Evolutionary conservation across 352 stramenopile genomes (phyloP), one percentile per base, ranked within the genome.

Genomic region (Globisporangium apiculatum): DNA sequence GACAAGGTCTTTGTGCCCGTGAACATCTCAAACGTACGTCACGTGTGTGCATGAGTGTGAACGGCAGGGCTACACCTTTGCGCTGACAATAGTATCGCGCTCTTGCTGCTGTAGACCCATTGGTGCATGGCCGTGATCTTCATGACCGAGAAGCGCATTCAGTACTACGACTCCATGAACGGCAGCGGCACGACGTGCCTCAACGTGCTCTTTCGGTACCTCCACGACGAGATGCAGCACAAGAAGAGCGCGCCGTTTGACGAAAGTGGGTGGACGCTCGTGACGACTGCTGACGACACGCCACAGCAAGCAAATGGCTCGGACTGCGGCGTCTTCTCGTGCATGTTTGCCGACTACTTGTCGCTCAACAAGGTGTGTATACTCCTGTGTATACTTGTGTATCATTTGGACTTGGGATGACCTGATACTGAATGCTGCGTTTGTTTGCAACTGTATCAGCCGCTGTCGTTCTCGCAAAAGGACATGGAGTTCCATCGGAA

Each of bases 1-100:
- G 85, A 95, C 71, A 95, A 95, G 59, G 76, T 95, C 61, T 93
- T 93, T 57, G 73, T 95, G 4, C 85, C 85, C 4, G 76, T 95
- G 52, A 93, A 95, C 54, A 69, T 95, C n/a, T 83, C 75, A 48
- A 93, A 95, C 56, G 85, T 92, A 75, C 57, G 78, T 24, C 18
- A 38, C 48, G 41, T 15, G 10, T n/a, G 9, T 14, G 42, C 1
- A 47, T 47, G 12, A 7, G 42, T 17, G 10, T 31, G 24, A 31
- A 31, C 24, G 24, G 24, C 24, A 31, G 24, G 24, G 24, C 24
- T 31, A 31, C 24, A 31, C 24, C 24, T 3, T 31, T 1, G 24
- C 3, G 24, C 24, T 31, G 24, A 31, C 24, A 31, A 31, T 3
- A 31, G 24, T 31, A 31, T 31, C 24, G 24, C 24, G 24, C 24